These are phyloP conservation scores for Candida anutae DNA, from an alignment of 1,139 yeast genomes.

Conservation along the genomic window DNA sequence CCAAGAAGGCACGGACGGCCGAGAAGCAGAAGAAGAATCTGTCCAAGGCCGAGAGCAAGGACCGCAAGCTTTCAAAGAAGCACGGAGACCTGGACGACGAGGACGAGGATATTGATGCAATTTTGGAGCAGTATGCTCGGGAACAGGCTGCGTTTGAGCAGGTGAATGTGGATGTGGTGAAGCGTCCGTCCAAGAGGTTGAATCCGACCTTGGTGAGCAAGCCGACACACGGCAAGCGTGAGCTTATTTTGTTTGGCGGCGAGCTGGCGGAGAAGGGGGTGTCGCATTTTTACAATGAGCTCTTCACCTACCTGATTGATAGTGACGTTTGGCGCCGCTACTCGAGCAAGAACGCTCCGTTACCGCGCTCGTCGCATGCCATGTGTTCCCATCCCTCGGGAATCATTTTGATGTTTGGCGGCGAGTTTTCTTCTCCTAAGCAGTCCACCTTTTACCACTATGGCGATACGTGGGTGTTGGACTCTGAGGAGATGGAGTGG, in stretches of 20 bases:
- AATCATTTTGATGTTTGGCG: constrained; percentile 79
- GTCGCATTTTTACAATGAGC: constrained; percentile 72
- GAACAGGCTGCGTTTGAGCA: constrained; percentile 77
- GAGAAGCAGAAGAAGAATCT: constrained; percentile 74
- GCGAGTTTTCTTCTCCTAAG: constrained; percentile 94
- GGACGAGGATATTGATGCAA: constrained; percentile 81
- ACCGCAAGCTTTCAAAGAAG: constrained; percentile 70
- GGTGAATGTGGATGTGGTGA: constrained; percentile 50
- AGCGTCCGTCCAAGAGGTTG: constrained; percentile 59
- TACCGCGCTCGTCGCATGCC: constrained; percentile 90
- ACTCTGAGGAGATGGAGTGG: constrained; percentile 83
- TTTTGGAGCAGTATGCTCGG: constrained; percentile 67
- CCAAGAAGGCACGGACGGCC: constrained; percentile 84
- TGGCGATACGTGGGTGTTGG: constrained; percentile 93
- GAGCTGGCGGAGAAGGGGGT: constrained; percentile 54
- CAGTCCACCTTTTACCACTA: constrained; percentile 94
- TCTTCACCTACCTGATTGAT: constrained; percentile 66
- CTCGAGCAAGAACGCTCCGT: constrained; percentile 78
- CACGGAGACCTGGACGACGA: constrained; percentile 74
- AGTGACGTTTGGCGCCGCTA: constrained; percentile 76
- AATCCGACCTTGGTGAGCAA: constrained; percentile 71
- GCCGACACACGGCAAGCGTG: constrained; percentile 70
- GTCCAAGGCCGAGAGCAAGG: constrained; percentile 64
- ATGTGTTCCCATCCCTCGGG: constrained; percentile 94
- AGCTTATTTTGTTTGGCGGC: constrained; percentile 84